These are phyloP conservation scores for Eutreptiella sp. DNA, from an alignment of 208 protist species.

Conservation along the genomic window DNA sequence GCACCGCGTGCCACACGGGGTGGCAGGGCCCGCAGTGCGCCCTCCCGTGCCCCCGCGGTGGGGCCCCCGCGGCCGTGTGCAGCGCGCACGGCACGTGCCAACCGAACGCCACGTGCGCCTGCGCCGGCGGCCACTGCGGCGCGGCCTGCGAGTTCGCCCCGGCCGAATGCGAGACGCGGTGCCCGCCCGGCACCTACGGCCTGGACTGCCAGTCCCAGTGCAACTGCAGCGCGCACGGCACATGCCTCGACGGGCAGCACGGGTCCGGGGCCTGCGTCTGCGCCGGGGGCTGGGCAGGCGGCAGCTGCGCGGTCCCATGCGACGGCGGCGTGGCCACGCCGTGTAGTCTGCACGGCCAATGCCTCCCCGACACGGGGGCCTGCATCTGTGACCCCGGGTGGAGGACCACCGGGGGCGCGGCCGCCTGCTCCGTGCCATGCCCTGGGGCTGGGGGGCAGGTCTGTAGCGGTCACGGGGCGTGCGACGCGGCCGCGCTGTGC, in stretches of 20 bases:
- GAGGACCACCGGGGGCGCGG: background rate
- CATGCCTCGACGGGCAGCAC: slow-evolving; percentile 1
- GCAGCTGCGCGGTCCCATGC: slow-evolving; percentile 9
- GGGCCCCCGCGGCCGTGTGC: background rate
- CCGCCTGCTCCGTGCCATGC: background rate
- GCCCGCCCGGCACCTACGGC: background rate
- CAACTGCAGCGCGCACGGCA: background rate
- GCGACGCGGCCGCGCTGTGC: background rate
- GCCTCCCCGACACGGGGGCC: slow-evolving; percentile 11
- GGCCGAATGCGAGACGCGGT: background rate
- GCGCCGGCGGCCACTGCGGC: background rate
- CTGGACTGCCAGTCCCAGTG: background rate
- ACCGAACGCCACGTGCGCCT: background rate
- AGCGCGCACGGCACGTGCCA: background rate
- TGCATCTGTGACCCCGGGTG: slow-evolving; percentile 22
- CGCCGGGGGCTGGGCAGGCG: slow-evolving; percentile 16
- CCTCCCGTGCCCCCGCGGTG: background rate
- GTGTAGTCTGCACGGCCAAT: slow-evolving; percentile 10
- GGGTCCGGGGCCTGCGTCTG: slow-evolving; percentile 1
- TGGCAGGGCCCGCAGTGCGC: slow-evolving; percentile 15
- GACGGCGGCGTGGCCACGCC: slow-evolving; percentile 2
- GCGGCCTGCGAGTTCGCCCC: background rate
- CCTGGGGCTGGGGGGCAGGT: background rate
- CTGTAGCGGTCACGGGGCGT: slow-evolving; percentile 26
- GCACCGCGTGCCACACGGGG: slow-evolving; percentile 6